Evolutionary conservation across 345 rosid genomes (phyloP).

Genomic region (Euphorbia peplus): DNA sequence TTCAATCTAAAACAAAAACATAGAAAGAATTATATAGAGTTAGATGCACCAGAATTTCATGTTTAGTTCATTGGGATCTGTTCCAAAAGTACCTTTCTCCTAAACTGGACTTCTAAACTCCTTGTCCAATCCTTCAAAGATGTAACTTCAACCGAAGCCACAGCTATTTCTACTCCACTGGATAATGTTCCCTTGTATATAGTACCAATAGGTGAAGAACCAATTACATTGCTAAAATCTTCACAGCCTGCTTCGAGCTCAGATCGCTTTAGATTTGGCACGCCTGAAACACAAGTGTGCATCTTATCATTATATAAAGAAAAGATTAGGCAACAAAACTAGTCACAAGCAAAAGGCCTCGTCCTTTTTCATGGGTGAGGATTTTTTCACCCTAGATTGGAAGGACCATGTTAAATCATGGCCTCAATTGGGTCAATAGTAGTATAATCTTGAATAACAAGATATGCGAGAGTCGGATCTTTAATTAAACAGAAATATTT

Average conservation of each 20-base stretch:
- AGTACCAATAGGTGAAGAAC: constrained; percentile 57
- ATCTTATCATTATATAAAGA: constrained; percentile 1
- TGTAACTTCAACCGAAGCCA: constrained; percentile 45
- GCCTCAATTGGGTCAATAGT: not conserved
- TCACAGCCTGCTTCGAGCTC: constrained; percentile 94
- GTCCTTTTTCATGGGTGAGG: not conserved
- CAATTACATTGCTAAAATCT: constrained; percentile 93
- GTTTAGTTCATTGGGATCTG: not conserved
- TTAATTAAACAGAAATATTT: not conserved
- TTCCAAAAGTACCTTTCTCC: constrained; percentile 59
- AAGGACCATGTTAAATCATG: not conserved
- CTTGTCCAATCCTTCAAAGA: constrained; percentile 70
- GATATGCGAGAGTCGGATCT: not conserved
- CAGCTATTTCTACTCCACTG: constrained; percentile 88
- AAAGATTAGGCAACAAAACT: not conserved
- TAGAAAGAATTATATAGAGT: constrained; percentile 9
- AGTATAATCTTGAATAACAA: not conserved
- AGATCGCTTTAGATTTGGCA: constrained; percentile 69
- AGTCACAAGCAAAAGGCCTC: not conserved
- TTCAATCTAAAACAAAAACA: constrained; percentile 56
- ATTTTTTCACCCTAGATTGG: not conserved
- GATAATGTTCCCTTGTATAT: constrained; percentile 90
- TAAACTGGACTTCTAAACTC: constrained; percentile 56
- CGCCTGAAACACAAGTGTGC: constrained; percentile 25
- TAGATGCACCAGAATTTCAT: constrained; percentile 2